Percentiles rank a stretch among this genome's conserved stretches.
phyloP scores from a whole-genome alignment of 2,329 filamentous ascomycete genomes.

The Monosporascus sp. region DNA sequence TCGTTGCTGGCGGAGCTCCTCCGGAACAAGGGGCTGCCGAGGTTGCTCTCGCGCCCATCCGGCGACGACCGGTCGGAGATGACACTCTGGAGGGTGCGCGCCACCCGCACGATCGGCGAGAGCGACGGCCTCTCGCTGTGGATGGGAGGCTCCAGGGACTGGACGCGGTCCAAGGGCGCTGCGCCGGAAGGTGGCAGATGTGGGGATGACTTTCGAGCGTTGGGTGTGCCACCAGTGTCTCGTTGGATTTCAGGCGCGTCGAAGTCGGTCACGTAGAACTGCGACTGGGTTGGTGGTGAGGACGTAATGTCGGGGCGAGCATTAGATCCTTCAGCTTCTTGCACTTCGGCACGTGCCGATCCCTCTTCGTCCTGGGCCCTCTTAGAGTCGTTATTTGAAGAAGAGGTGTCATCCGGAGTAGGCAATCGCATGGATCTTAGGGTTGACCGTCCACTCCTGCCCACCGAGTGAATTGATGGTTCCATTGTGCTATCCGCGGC shows the following conservation, averaged over 20 bases:
- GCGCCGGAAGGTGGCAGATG: conserved; percentile 13
- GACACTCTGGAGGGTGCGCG: conserved; percentile 51
- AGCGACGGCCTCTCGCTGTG: conserved; percentile 28
- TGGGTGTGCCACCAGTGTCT: conserved; percentile 16
- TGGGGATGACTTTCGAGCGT: conserved; percentile 14
- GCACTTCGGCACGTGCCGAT: conserved; percentile 4
- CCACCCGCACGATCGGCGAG: conserved; percentile 54
- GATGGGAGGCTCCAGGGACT: conserved; percentile 16
- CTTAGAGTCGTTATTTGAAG: conserved; percentile 30
- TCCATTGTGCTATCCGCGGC: conserved; percentile 6
- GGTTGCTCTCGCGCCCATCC: conserved; percentile 41
- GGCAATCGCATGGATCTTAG: conserved; percentile 38
- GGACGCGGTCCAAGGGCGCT: conserved; percentile 10
- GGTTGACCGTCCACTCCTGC: conserved; percentile 31
- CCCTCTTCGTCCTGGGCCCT: conserved; percentile 19
- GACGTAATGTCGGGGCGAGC: conserved; percentile 25
- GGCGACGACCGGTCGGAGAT: conserved; percentile 56
- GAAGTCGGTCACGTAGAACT: conserved; percentile 19
- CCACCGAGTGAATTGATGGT: conserved; percentile 21
- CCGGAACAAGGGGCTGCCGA: conserved; percentile 49
- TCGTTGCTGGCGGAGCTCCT: conserved; percentile 29
- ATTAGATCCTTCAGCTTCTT: conserved; percentile 7
- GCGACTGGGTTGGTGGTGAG: conserved; percentile 27
- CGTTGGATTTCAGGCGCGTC: conserved; percentile 15
- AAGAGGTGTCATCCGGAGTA: conserved; percentile 46